Base-by-base conservation (phyloP, 148 eudicot genomes). In the Rhododendron ovatum region DNA sequence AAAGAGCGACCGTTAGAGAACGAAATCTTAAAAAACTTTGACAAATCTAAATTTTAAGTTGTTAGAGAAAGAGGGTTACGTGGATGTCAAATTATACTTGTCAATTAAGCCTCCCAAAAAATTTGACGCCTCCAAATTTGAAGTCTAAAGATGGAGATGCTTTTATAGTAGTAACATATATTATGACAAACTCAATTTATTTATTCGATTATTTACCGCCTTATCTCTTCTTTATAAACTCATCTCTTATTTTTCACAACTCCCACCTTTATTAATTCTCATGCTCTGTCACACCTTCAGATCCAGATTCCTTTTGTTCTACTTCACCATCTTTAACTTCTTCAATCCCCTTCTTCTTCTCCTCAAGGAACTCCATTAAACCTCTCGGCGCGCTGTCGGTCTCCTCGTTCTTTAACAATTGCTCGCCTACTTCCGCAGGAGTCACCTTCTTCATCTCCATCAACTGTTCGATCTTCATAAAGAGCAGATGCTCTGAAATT, bases 351-450 rank as follows among this genome's bases (percentile, higher is more conserved):
- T 85, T 78, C 39, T 84, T 88, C 84, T 89, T 86, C 67, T 75
- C 84, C 55, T 59, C 48, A 1, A 92, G 86, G 37, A 90, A 91
- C 69, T 75, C 86, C 22, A 91, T 48, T 10, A 92, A 83, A 13
- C 89, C 90, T 47, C 39, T 24, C 9, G 91, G 83, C 11, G 90
- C 85, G 53, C 6, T 43, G 73, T 93, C 95, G 26, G 83, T 22
- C 22, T 89, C 86, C 17, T 91, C 93, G 18, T 30, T 78, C 86
- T 86, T 90, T 88, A 93, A 37, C 76, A 91, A 51, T 18, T 91
- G 88, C 85, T 90, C 93, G 1, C 80, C 91, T 55, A 93, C 86
- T 39, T 90, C 91, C 10, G 95, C 93, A 0, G 93, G 93, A 18
- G 92, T 90, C 79, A 90, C 92, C 81, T 67, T 85, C 0, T 78